Evolutionary conservation across 495 filamentous ascomycete genomes (phyloP), one percentile per base, ranked within the genome.

Genomic region (Penicillium nucicola): DNA sequence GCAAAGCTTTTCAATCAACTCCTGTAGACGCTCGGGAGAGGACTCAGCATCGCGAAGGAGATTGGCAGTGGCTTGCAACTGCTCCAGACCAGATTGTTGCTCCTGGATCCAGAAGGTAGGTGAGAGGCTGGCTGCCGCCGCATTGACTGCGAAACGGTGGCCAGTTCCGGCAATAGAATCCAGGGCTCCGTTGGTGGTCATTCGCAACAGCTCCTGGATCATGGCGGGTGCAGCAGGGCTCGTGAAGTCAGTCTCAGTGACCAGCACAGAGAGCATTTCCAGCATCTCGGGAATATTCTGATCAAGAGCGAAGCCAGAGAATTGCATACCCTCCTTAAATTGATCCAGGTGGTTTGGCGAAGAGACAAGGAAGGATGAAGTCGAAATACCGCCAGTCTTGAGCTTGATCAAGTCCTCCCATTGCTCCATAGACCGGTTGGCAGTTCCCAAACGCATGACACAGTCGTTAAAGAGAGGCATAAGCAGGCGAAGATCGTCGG

Each of bases 321-420:
- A 84, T 8, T 84, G 76, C 31, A 98, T 71, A 0, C 95, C 92
- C 70, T 98, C 93, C 17, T 79, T 82, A 15, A 81, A 86, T 50
- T 78, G 71, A 4, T 76, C 77, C 37, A 90, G 79, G 44, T 91
- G 81, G 10, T 72, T 78, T 6, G 92, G 89, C 11, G 83, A 87
- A 0, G 92, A 81, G 1, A 88, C 79, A 18, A 88, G 76, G 70
- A 92, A 83, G 49, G 93, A 90, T 0, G 84, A 82, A 19, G 89
- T 84, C 9, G 81, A 85, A 11, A 98, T 78, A 11, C 93, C 93
- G n/a, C 93, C 93, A 5, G 92, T 98, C 69, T 95, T 96, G 11
- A 97, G 75, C 59, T 96, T 97, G 61, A 97, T 97, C 34, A 89
- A 70, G 64, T 97, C 93, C 65, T 98, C 93, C 35, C 96, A 79